These are phyloP conservation scores for Xylaria sp. DNA, from an alignment of 2,329 filamentous ascomycete species.

Conservation along the genomic window DNA sequence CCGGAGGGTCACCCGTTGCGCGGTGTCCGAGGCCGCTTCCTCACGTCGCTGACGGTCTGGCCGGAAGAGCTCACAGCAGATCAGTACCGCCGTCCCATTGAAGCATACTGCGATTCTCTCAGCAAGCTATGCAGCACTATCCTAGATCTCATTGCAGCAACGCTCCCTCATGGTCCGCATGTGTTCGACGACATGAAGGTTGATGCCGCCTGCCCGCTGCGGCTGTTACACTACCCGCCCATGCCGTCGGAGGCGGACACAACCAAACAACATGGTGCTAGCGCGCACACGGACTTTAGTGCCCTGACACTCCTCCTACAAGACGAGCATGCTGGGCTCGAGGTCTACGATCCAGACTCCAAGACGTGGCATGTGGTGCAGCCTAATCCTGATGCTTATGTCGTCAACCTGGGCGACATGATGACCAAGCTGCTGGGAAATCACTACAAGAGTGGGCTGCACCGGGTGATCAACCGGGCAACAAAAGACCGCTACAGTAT, in stretches of 20 bases:
- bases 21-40: too few species aligned
- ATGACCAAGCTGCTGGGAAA: constrained; percentile 27
- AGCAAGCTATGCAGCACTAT: too few species aligned
- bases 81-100: too few species aligned
- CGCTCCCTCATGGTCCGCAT: constrained; percentile 23
- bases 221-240: constrained; percentile 27
- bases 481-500: constrained; percentile 25
- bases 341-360: constrained; percentile 21
- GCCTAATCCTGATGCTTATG: constrained; percentile 25
- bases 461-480: constrained; percentile 31
- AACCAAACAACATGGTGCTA: constrained; percentile 24
- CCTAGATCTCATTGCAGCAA: too few species aligned
- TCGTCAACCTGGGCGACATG: constrained; percentile 34
- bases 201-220: constrained; percentile 26
- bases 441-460: constrained; percentile 26
- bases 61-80: too few species aligned
- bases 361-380: constrained; percentile 21
- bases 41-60: too few species aligned
- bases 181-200: constrained; percentile 28
- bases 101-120: too few species aligned
- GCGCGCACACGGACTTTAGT: constrained; percentile 32
- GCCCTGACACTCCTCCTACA: constrained; percentile 29
- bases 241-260: not conserved
- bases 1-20: too few species aligned
- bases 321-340: constrained; percentile 26